Base-by-base conservation (phyloP, 208 protist genomes). In the Herpetomonas tarakana region DNA sequence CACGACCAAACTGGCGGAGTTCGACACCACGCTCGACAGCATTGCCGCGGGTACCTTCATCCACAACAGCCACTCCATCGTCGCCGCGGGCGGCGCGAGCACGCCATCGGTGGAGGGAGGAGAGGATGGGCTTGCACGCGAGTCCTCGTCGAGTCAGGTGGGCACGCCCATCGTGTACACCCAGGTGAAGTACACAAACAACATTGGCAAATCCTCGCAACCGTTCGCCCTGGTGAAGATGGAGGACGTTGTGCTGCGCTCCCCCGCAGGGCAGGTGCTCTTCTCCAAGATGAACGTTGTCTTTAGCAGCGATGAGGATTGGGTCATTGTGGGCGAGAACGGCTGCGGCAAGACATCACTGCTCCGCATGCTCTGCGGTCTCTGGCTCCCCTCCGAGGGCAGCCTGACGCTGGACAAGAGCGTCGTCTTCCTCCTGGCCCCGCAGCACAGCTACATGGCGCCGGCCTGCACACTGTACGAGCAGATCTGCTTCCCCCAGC, bases 321-420 rank as follows among this genome's bases (percentile, higher is more conserved):
- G 86, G 83, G 85, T 88, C 11, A 87, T 93, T 63, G 53, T 89
- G 22, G 88, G 88, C 19, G 79, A 86, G 38, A 96, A 96, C 52
- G 88, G 86, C 22, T 88, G 74, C 52, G 88, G 88, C 26, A 96
- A 96, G 71, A 92, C 86, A 11, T 94, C 87, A 27, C 52, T 96
- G 19, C 65, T 93, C 26, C 81, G 87, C 52, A 87, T 96, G 78
- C 68, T 96, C 39, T 79, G 73, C 18, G 84, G 86, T 2, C 68
- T 96, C 53, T 96, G 90, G 86, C 71, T 70, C 39, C 81, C 81
- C 24, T 76, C 60, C 22, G 60, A 69, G 16, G 86, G 89, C 35
- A 27, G 51, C 30, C 75, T 88, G 2, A 62, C 72, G 18, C 52
- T 79, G 46, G 71, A 88, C 44, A 57, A 62, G 24, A 53, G 65